Conservation (phyloP, 495 filamentous ascomycete genomes). For the Staphylotrichum longicolle region DNA sequence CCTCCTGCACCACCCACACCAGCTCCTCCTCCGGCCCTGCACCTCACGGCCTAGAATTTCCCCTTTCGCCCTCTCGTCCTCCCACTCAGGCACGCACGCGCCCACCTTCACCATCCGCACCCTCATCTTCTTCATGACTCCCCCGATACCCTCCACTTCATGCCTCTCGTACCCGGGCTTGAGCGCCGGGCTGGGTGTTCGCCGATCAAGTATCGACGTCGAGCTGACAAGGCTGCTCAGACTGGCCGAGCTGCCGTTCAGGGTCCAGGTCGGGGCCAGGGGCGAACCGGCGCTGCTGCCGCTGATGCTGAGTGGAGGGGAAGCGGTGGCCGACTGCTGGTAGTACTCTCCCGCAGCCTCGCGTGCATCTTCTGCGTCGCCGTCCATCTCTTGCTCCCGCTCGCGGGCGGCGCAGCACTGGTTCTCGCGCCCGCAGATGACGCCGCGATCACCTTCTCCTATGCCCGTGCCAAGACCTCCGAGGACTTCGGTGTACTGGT, state of each 20-base stretch:
- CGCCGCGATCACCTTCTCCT: conserved; percentile 81
- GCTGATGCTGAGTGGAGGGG: not conserved
- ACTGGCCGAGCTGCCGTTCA: conserved; percentile 14
- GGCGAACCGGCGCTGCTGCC: conserved; percentile 12
- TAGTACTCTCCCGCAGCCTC: conserved; percentile 25
- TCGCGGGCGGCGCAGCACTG: conserved; percentile 68
- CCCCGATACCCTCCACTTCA: conserved; percentile 86
- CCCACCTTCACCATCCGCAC: conserved; percentile 75
- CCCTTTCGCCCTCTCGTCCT: conserved; percentile 66
- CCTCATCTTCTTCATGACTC: conserved; percentile 75
- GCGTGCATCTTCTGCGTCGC: conserved; percentile 62
- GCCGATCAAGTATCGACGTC: conserved; percentile 16
- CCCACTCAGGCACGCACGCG: conserved; percentile 75
- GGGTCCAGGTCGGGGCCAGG: conserved; percentile 1
- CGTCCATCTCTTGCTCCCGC: conserved; percentile 77
- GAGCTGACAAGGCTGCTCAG: conserved; percentile 14
- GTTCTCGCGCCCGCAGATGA: conserved; percentile 72
- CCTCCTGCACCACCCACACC: conserved; percentile 64
- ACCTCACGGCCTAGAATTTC: conserved; percentile 58
- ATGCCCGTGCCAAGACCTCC: conserved; percentile 83
- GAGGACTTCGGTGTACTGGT: conserved; percentile 74
- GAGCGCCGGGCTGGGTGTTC: conserved; percentile 44
- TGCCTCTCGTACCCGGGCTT: conserved; percentile 71
- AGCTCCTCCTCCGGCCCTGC: conserved; percentile 56
- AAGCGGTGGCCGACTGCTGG: conserved; percentile 9